Evolutionary conservation across 176 grass and related monocot species (phyloP).

Genomic region (Bolboschoenus planiculmis): DNA sequence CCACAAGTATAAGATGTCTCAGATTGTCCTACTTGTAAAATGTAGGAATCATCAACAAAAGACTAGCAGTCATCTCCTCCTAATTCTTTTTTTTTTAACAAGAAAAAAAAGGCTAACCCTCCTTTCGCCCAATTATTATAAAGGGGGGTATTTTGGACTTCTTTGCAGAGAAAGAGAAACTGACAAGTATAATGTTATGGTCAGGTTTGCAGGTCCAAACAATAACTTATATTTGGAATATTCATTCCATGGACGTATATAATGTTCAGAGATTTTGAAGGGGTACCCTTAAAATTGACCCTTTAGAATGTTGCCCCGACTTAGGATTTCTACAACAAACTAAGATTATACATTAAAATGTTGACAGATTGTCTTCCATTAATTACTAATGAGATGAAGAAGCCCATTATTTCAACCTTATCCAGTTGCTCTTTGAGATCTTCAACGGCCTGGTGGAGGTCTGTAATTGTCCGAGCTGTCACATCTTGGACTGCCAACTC

Average conservation of each 20-base stretch:
- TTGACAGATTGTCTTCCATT: background rate
- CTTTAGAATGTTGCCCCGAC: no score
- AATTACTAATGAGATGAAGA: background rate
- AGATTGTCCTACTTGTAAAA: background rate
- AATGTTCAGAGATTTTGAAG: background rate
- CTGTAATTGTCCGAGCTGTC: slow-evolving; percentile 32
- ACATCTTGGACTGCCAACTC: slow-evolving; percentile 28
- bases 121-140: background rate
- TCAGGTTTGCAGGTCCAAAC: background rate
- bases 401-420: slow-evolving; percentile 32
- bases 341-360: no score
- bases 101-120: background rate
- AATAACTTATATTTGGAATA: background rate
- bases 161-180: background rate
- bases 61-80: background rate
- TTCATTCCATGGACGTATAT: background rate
- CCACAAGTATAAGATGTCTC: background rate
- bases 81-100: background rate
- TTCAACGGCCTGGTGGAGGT: slow-evolving; percentile 45
- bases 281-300: background rate
- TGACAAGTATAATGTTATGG: background rate
- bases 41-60: background rate
- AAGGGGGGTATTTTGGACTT: background rate
- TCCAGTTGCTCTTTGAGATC: slow-evolving; percentile 43
- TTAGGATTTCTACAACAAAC: no score